Evolutionary conservation across 495 filamentous ascomycete genomes (phyloP), one percentile per base, ranked within the genome.

Genomic region (Xylaria cubensis): DNA sequence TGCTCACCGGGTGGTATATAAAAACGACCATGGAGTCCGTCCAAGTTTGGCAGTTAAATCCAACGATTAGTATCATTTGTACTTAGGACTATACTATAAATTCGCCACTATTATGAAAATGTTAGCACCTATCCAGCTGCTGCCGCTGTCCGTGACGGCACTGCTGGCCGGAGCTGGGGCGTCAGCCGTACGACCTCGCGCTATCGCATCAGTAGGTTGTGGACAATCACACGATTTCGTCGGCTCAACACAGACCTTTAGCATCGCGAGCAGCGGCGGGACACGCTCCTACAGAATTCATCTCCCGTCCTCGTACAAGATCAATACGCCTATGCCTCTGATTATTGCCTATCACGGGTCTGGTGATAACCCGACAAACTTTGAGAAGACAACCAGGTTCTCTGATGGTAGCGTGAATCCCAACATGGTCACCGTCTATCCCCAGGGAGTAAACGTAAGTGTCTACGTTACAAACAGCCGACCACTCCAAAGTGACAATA

Each of bases 321-420:
- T 53, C 21, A 53, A 9, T n/a, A 53, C 50, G 21, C 50, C 50
- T 6, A 53, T 53, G 50, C 50, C 50, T 53, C 50, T 53, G 21
- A 53, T 53, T 26, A 53, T 53, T 53, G 50, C 50, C 50, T 53
- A 53, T 53, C 50, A 53, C n/a, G 50, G 50, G 50, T 53, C 50
- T 53, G 50, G 50, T 53, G 50, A 53, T 53, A 53, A n/a, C 50
- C 50, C 50, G 50, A 53, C 50, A 53, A 53, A 53, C 21, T 53
- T 53, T 53, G 50, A 53, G n/a, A 4, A 53, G n/a, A 53, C 50
- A 24, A 53, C 50, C 50, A 53, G 50, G 50, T 53, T 53, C 50
- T 53, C 50, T 1, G 50, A 53, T 53, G 12, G 7, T 24, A 24
- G 50, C n/a, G 50, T 53, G n/a, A 53, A 53, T 24, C 50, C 50